Conservation (phyloP, 2,329 filamentous ascomycete species). For the Cladosporium phlei region DNA sequence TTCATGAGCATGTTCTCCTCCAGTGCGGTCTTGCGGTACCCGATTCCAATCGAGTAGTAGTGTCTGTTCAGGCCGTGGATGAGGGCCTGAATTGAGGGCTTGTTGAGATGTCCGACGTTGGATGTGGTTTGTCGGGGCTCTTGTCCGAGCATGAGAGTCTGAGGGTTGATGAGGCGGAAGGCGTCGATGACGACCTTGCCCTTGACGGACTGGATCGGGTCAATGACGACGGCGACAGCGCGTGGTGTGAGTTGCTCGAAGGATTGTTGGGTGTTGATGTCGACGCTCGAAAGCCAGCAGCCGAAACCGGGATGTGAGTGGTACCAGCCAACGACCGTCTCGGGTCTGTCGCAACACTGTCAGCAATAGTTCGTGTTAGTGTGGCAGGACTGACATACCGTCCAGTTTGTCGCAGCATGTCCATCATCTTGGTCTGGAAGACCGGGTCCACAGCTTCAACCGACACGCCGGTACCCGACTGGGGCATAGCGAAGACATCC, state of each 20-base stretch:
- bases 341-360: conserved; percentile 57
- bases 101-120: conserved; percentile 96
- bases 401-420: conserved; percentile 96
- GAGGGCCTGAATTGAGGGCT: conserved; percentile 97
- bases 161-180: conserved; percentile 96
- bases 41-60: conserved; percentile 98
- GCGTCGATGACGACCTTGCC: conserved; percentile 99
- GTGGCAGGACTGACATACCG: conserved; percentile 53
- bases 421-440: conserved; percentile 99
- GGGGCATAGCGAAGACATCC: conserved; percentile 98
- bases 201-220: conserved; percentile 98
- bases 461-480: conserved; percentile 95
- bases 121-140: conserved; percentile 97
- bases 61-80: conserved; percentile 97
- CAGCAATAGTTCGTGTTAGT: conserved; percentile 2
- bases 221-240: conserved; percentile 94
- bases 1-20: conserved; percentile 99
- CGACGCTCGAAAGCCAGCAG: conserved; percentile 97
- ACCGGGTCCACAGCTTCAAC: conserved; percentile 98
- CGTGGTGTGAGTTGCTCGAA: conserved; percentile 97
- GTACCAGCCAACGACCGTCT: conserved; percentile 98
- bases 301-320: conserved; percentile 98
- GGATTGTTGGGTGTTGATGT: conserved; percentile 99
- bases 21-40: conserved; percentile 90
- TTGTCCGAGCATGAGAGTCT: conserved; percentile 95